phyloP scores from a whole-genome alignment of 495 filamentous ascomycete species.

The Achaetomiella virescens region DNA sequence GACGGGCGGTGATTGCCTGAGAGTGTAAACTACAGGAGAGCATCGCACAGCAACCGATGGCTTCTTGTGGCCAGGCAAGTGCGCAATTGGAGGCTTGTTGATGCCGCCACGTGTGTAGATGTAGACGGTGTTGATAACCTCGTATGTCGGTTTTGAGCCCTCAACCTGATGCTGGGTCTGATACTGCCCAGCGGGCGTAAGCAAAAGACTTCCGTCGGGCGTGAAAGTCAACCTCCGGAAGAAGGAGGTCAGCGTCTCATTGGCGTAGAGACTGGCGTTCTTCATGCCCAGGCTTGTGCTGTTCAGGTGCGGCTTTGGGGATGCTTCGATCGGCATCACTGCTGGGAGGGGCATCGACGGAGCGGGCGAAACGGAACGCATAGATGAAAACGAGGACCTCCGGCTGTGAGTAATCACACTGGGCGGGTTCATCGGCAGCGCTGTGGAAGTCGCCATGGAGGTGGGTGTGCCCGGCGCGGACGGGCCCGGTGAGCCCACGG shows the following conservation, averaged over 20 bases:
- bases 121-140: slow-evolving; percentile 95
- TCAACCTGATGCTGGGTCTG: slow-evolving; percentile 72
- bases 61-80: slow-evolving; percentile 96
- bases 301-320: slow-evolving; percentile 63
- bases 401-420: slow-evolving; percentile 80
- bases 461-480: slow-evolving; percentile 95
- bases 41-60: slow-evolving; percentile 94
- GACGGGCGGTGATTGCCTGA: slow-evolving; percentile 58
- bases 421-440: slow-evolving; percentile 95
- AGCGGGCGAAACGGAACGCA: slow-evolving; percentile 89
- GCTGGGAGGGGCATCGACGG: slow-evolving; percentile 91
- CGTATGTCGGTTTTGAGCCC: slow-evolving; percentile 64
- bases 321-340: slow-evolving; percentile 89
- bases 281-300: slow-evolving; percentile 57
- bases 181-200: slow-evolving; percentile 95
- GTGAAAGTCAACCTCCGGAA: slow-evolving; percentile 92
- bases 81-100: slow-evolving; percentile 95
- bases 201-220: slow-evolving; percentile 88
- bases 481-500: slow-evolving; percentile 73
- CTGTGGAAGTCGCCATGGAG: slow-evolving; percentile 73
- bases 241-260: slow-evolving; percentile 95
- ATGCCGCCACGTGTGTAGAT: slow-evolving; percentile 95
- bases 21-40: slow-evolving; percentile 81
- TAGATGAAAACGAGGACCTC: slow-evolving; percentile 90
- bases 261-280: slow-evolving; percentile 91